Base-by-base conservation (phyloP, 164 flowering plant species). In the Cinnamomum micranthum region DNA sequence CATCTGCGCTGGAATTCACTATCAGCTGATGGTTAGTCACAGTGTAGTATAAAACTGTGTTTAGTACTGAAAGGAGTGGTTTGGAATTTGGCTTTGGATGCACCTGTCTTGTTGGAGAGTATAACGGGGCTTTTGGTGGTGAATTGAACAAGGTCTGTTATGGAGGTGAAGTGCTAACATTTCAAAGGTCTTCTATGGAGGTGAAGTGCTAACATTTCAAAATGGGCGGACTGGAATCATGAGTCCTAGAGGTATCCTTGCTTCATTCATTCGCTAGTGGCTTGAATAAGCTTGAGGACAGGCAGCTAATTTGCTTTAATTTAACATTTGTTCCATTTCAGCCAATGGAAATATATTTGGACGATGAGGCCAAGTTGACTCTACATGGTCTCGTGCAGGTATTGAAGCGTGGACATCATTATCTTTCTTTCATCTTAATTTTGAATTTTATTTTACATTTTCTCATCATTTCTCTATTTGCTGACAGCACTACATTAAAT, bases 281-380 rank as follows among this genome's bases (percentile, higher is more conserved):
- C 83, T 87, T 85, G 85, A 77, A 75, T 85, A 85, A 80, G 81
- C 88, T 84, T 90, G 87, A 81, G 80, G 88, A 82, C n/a, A 4
- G 77, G 25, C 25, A 24, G 1, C 88, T 90, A 88, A 88, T 83
- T 65, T 84, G 82, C 79, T 90, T 89, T 86, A 76, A 86, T 86
- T 27, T 92, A 86, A 82, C 83, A 76, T 89, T 88, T 92, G 77
- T 89, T 87, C 87, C 47, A 82, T 91, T 92, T 80, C 98, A 93
- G 97, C 99, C 99, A 20, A 95, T 95, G 98, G 97, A 95, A 85
- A 93, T 93, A 72, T 95, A 95, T 86, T 98, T 95, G 35, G 99
- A 95, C 23, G 97, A 94, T 70, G 99, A 95, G 77, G 97, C 99
- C 65, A 95, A 95, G 86, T 81, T 95, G 87, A 93, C 98, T 73